A percentile compares a stretch with the other conserved stretches of the same genome.
phyloP scores from a whole-genome alignment of 2,329 filamentous ascomycete species.

The Ampelomyces quisqualis region DNA sequence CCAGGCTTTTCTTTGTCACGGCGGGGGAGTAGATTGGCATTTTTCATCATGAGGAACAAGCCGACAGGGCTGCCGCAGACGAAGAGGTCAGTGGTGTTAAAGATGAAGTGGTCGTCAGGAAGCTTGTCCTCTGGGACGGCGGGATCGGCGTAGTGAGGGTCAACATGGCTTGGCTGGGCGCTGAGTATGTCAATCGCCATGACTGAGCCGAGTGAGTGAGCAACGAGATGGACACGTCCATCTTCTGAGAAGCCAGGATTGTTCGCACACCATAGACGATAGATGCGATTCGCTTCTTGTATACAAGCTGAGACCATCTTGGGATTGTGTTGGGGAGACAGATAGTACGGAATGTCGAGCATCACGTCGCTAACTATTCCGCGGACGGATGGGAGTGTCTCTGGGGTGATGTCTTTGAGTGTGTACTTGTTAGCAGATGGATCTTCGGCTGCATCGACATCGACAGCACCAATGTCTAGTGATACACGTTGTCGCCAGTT shows the following conservation, averaged over 20 bases:
- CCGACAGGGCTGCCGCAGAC: slow-evolving; percentile 86
- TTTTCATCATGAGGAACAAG: slow-evolving; percentile 88
- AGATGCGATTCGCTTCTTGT: slow-evolving; percentile 91
- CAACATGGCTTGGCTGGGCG: slow-evolving; percentile 74
- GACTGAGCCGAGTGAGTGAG: slow-evolving; percentile 88
- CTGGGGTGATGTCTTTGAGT: slow-evolving; percentile 87
- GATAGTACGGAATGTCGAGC: slow-evolving; percentile 97
- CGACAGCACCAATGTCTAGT: slow-evolving; percentile 70
- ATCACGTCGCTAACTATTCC: slow-evolving; percentile 96
- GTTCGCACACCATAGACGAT: slow-evolving; percentile 89
- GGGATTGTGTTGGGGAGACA: slow-evolving; percentile 84
- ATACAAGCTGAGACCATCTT: slow-evolving; percentile 93
- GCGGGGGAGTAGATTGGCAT: slow-evolving; percentile 69
- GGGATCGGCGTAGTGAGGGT: slow-evolving; percentile 45
- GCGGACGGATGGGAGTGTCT: slow-evolving; percentile 84
- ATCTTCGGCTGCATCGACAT: slow-evolving; percentile 56
- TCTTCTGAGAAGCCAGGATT: slow-evolving; percentile 80
- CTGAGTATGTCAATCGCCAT: slow-evolving; percentile 93
- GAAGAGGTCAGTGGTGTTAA: slow-evolving; percentile 87
- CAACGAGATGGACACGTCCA: slow-evolving; percentile 87
- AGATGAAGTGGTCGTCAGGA: slow-evolving; percentile 67
- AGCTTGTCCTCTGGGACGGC: slow-evolving; percentile 51
- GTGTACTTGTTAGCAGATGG: slow-evolving; percentile 62
- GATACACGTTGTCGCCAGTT: slow-evolving; percentile 92
- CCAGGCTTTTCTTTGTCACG: slow-evolving; percentile 74